Evolutionary conservation across 202 grass and related monocot genomes (phyloP).

Genomic region (Brachypodium distachyon): DNA sequence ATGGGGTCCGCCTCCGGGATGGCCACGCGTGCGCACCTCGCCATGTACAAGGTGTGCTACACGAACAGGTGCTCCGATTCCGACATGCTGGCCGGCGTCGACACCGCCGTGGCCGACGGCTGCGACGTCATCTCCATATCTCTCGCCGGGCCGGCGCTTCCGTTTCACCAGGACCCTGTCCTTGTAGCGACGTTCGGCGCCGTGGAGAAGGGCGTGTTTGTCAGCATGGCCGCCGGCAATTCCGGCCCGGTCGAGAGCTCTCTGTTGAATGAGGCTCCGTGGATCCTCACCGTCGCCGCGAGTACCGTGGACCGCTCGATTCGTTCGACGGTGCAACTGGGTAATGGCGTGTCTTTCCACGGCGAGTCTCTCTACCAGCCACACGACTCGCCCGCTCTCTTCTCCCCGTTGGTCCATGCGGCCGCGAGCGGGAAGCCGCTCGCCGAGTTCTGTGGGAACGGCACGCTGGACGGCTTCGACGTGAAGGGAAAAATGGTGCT

Average conservation of each 20-base stretch:
- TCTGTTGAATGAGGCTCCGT: conserved; percentile 51
- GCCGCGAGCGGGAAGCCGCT: neutral
- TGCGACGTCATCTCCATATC: conserved; percentile 75
- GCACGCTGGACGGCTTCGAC: conserved; percentile 23
- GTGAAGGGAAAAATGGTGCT: conserved; percentile 62
- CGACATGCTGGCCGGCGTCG: conserved; percentile 49
- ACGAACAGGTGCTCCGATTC: conserved; percentile 25
- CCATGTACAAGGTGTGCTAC: conserved; percentile 69
- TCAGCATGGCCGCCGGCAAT: conserved; percentile 65
- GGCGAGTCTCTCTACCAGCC: conserved; percentile 47
- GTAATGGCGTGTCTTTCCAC: conserved; percentile 21
- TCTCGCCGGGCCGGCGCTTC: conserved; percentile 19
- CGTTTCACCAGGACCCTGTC: conserved; percentile 48
- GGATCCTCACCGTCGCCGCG: conserved; percentile 69
- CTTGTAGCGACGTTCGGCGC: conserved; percentile 65
- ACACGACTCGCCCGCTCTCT: neutral
- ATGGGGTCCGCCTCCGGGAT: conserved; percentile 69
- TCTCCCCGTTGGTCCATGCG: conserved; percentile 33
- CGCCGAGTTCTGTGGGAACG: conserved; percentile 23
- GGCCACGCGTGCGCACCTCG: conserved; percentile 65
- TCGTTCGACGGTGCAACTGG: conserved; percentile 44
- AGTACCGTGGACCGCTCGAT: conserved; percentile 52
- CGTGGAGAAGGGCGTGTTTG: conserved; percentile 59
- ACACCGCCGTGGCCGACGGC: conserved; percentile 57
- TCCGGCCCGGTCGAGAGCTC: conserved; percentile 3